phyloP scores from a whole-genome alignment of 306 rosid species.

The Vigna hirtella region DNA sequence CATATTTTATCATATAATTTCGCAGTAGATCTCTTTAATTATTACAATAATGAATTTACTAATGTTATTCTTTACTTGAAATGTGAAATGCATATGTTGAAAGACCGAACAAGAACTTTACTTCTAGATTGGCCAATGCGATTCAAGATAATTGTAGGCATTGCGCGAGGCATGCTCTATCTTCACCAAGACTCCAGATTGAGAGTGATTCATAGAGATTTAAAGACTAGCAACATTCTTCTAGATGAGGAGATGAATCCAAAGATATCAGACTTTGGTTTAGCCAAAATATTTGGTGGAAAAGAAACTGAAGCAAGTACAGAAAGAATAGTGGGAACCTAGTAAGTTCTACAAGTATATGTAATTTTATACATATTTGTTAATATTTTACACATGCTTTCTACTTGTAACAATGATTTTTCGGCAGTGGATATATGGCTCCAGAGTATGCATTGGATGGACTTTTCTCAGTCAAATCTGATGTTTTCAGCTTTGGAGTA shows the following conservation, averaged over 20 bases:
- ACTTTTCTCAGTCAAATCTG: conserved; percentile 58
- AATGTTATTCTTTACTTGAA: background rate
- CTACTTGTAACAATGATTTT: background rate
- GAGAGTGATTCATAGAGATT: conserved; percentile 48
- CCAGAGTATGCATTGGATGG: conserved; percentile 61
- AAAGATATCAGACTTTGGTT: conserved; percentile 53
- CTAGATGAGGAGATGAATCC: conserved; percentile 50
- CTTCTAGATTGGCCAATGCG: conserved; percentile 52
- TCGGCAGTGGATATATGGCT: conserved; percentile 61
- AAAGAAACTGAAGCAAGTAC: conserved; percentile 48
- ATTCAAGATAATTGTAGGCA: conserved; percentile 51
- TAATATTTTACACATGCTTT: background rate
- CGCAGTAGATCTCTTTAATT: background rate
- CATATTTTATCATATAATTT: background rate
- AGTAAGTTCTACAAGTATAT: conserved; percentile 36
- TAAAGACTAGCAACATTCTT: conserved; percentile 52
- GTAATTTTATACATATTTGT: background rate
- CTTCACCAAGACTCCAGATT: conserved; percentile 52
- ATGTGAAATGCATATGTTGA: conserved; percentile 6
- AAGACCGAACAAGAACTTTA: conserved; percentile 41
- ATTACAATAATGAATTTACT: background rate
- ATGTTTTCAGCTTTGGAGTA: conserved; percentile 67
- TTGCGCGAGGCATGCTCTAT: conserved; percentile 45
- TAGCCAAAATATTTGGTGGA: conserved; percentile 46
- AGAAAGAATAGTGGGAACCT: conserved; percentile 43